Percentiles rank a stretch among this genome's conserved stretches.
These are phyloP conservation scores for Lophium mytilinum DNA, from an alignment of 495 filamentous ascomycete species.

Conservation along the genomic window DNA sequence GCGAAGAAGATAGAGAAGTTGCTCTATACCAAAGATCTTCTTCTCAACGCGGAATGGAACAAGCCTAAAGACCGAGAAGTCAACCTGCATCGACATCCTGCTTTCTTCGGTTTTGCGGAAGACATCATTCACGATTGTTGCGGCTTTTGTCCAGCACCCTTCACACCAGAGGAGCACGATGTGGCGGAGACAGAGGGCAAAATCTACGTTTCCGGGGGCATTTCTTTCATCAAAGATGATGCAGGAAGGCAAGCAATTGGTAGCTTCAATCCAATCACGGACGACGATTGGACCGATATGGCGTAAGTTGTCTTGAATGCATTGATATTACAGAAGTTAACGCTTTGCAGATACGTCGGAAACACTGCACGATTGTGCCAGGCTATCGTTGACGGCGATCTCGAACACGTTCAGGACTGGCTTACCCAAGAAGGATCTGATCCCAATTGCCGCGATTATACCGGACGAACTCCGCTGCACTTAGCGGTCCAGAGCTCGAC, in stretches of 20 bases:
- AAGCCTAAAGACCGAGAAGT: conserved; percentile 59
- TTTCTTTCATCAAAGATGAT: conserved; percentile 68
- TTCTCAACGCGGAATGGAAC: conserved; percentile 87
- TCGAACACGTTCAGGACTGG: conserved; percentile 60
- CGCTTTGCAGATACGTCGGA: conserved; percentile 43
- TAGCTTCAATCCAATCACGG: conserved; percentile 70
- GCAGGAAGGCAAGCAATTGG: conserved; percentile 66
- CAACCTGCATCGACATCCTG: conserved; percentile 71
- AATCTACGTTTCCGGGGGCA: conserved; percentile 60
- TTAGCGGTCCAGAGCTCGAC: conserved; percentile 60
- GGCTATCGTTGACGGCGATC: conserved; percentile 63
- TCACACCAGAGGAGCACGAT: conserved; percentile 60
- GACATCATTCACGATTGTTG: conserved; percentile 74
- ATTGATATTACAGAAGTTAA: too few relatives aligned
- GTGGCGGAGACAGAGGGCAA: conserved; percentile 61
- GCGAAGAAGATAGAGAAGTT: conserved; percentile 69
- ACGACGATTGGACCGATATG: conserved; percentile 72
- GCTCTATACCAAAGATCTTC: conserved; percentile 66
- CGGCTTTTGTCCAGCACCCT: conserved; percentile 60
- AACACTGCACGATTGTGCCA: conserved; percentile 63
- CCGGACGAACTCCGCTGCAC: conserved; percentile 73
- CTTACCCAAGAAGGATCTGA: conserved; percentile 52
- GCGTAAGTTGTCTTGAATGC: conserved; percentile 34
- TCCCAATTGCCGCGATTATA: conserved; percentile 62
- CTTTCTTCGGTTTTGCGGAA: conserved; percentile 56